These are phyloP conservation scores for Cryptosporidium bovis DNA, from an alignment of 169 alveolate species.

Conservation along the genomic window DNA sequence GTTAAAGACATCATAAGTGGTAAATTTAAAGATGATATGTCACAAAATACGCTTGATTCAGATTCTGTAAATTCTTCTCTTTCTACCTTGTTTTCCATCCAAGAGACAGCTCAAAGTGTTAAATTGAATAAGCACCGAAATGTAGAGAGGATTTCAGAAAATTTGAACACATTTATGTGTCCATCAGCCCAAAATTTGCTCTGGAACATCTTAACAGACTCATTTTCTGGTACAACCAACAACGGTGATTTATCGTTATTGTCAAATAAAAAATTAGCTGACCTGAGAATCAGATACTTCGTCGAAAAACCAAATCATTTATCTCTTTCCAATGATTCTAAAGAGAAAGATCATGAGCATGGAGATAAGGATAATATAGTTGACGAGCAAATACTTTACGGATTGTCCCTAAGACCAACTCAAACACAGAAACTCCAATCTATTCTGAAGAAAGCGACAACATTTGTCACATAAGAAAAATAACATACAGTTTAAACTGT, in stretches of 20 bases:
- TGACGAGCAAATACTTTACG: background rate
- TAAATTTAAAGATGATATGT: background rate
- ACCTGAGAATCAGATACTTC: background rate
- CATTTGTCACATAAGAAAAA: background rate
- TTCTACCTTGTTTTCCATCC: constrained; percentile 25
- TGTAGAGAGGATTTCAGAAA: constrained; percentile 1
- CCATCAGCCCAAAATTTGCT: constrained; percentile 42
- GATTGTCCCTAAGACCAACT: constrained; percentile 29
- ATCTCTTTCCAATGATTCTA: background rate
- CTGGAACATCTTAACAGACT: constrained; percentile 3
- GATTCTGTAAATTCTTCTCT: background rate
- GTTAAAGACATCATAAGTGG: constrained; percentile 13
- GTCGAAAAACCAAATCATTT: background rate
- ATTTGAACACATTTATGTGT: constrained; percentile 54
- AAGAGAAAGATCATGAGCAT: background rate
- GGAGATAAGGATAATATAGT: no score
- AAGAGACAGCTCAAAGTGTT: background rate
- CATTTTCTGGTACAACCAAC: background rate
- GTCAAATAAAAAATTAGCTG: background rate
- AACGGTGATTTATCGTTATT: background rate
- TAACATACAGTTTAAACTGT: no score
- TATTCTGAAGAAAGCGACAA: constrained; percentile 4
- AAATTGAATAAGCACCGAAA: background rate
- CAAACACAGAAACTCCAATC: constrained; percentile 70
- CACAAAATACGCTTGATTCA: background rate